Conservation (phyloP, 2,329 filamentous ascomycete species). For the Huntiella bhutanensis region DNA sequence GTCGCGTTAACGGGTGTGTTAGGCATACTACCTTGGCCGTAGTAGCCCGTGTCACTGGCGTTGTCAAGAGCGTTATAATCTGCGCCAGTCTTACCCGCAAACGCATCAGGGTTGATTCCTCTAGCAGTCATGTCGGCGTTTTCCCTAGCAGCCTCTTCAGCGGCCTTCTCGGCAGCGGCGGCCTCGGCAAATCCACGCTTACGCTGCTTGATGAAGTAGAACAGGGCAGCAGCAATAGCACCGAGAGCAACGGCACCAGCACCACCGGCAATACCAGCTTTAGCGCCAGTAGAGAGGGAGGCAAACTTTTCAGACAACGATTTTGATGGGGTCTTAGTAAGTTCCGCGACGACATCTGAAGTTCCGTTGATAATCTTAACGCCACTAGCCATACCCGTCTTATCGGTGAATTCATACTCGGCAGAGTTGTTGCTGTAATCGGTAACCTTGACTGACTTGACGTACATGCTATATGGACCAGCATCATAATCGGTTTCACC, state of each 20-base stretch:
- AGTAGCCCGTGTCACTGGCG: slow-evolving; percentile 15
- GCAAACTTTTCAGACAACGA: slow-evolving; percentile 34
- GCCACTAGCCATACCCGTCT: slow-evolving; percentile 41
- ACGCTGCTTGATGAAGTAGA: slow-evolving; percentile 38
- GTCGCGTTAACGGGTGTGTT: slow-evolving; percentile 9
- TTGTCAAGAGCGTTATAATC: slow-evolving; percentile 20
- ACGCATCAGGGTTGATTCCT: slow-evolving; percentile 29
- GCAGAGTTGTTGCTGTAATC: slow-evolving; percentile 40
- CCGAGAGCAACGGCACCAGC: slow-evolving; percentile 24
- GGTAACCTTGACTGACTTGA: slow-evolving; percentile 38
- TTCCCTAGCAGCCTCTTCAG: slow-evolving; percentile 30
- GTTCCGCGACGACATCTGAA: slow-evolving; percentile 28
- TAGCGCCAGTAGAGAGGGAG: slow-evolving; percentile 28
- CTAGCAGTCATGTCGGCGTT: slow-evolving; percentile 25
- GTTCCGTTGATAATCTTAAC: slow-evolving; percentile 41
- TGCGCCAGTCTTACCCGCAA: slow-evolving; percentile 19
- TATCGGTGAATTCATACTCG: slow-evolving; percentile 46
- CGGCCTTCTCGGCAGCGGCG: slow-evolving; percentile 23
- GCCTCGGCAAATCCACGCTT: slow-evolving; percentile 33
- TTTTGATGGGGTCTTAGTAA: slow-evolving; percentile 20
- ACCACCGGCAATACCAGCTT: slow-evolving; percentile 32
- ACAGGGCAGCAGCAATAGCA: slow-evolving; percentile 24
- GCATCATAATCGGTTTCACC: slow-evolving; percentile 45
- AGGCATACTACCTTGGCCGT: slow-evolving; percentile 12
- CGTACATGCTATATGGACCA: slow-evolving; percentile 55